Base-by-base conservation (phyloP, 2,329 filamentous ascomycete genomes). In the Byssothecium circinans region DNA sequence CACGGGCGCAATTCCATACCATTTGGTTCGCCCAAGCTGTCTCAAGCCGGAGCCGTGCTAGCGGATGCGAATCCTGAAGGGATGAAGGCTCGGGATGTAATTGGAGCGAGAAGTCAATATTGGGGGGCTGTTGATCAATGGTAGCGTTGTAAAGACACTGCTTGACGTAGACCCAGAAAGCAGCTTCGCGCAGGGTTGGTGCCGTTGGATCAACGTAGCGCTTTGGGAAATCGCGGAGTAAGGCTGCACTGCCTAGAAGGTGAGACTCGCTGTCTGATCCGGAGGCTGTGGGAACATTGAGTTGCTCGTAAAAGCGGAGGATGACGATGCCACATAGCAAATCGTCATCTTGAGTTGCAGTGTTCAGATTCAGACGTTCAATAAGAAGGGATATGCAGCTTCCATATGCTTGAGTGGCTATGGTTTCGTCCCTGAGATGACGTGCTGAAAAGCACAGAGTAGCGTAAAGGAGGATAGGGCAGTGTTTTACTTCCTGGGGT, bases 1-100 rank as follows among this genome's bases (percentile, higher is more conserved):
- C 52, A 19, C 55, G 45, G 8, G 65, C 65, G 25, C 61, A 61
- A 36, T 64, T 53, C 63, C 64, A 68, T n/a, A 58, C 61, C 57
- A 67, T 67, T 22, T 63, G 60, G 29, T 68, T 68, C 7, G 61
- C 50, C 64, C 63, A 68, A 5, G 63, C 64, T 7, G 64, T 67
- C 33, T 68, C 65, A 23, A 65, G 17, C 23, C 58, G 50, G 36
- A 68, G 35, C 3, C 53, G 58, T 18, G 61, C 60, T 25, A 63
- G 23, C 2, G 62, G 62, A 40, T 67, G 57, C 4, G 55, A 43
- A 39, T 62, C 58, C 11, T 53, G 38, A 15, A 37, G 53, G 1
- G 61, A 55, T 7, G 42, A 19, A 30, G 64, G 59, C 1, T 45
- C 46, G 8, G 64, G 64, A 30, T 61, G 54, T 12, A 68, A 38